Conservation (phyloP, 352 stramenopile genomes). For the Globisporangium cystogenes region DNA sequence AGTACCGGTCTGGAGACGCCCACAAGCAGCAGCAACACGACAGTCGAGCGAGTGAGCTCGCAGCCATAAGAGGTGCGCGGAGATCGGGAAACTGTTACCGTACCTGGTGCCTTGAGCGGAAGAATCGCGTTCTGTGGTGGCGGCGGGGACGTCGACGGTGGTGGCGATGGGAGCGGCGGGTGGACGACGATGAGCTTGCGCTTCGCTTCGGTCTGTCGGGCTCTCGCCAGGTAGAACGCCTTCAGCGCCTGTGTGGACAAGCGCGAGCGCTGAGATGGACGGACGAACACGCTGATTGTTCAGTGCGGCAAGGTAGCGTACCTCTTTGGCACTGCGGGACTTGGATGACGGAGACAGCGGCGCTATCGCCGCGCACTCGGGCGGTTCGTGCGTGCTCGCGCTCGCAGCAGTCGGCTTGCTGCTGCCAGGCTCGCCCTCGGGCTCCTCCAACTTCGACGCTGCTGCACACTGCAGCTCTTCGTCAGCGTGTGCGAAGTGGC, state of each 20-base stretch:
- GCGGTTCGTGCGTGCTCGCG: too few species aligned
- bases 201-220: slow-evolving; percentile 41
- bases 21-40: neutral
- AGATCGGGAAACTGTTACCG: too few species aligned
- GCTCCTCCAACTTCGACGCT: neutral
- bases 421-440: slow-evolving; percentile 4
- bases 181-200: slow-evolving; percentile 29
- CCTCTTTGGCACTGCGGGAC: slow-evolving; percentile 27
- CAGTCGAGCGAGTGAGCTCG: neutral
- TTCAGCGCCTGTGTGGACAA: slow-evolving; percentile 27
- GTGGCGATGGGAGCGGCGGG: slow-evolving; percentile 3
- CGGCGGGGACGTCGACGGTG: neutral
- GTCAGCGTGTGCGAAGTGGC: slow-evolving; percentile 2
- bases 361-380: neutral
- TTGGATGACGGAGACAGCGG: slow-evolving; percentile 14
- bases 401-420: too few species aligned
- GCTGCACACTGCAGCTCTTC: too few species aligned
- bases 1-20: slow-evolving; percentile 11
- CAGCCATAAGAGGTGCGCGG: neutral
- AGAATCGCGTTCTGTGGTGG: slow-evolving; percentile 12
- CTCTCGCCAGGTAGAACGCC: slow-evolving; percentile 47
- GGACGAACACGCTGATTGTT: too few species aligned
- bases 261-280: neutral
- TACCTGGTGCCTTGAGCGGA: slow-evolving; percentile 23
- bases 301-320: slow-evolving; percentile 3